Percentiles rank a stretch among this genome's conserved stretches.
phyloP scores from a whole-genome alignment of 2,329 filamentous ascomycete genomes.

The Diaporthe aspalathi region DNA sequence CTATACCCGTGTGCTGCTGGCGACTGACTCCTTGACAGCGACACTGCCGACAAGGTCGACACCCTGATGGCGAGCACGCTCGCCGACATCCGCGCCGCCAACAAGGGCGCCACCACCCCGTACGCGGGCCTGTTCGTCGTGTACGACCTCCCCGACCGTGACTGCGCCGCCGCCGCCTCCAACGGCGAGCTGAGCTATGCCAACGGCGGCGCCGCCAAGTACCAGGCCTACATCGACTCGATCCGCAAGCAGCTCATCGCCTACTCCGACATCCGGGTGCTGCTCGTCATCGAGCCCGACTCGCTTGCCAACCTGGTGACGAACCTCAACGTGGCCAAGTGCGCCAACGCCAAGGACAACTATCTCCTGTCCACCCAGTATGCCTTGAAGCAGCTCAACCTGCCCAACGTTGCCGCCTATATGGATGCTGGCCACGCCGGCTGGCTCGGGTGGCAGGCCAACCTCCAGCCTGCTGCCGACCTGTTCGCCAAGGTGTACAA shows the following conservation, averaged over 20 bases:
- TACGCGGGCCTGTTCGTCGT: constrained; percentile 46
- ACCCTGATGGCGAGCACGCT: constrained; percentile 58
- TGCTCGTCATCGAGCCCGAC: constrained; percentile 66
- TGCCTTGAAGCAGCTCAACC: constrained; percentile 62
- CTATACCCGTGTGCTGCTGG: neutral
- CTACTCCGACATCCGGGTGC: constrained; percentile 57
- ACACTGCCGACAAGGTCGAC: constrained; percentile 61
- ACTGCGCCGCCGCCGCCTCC: constrained; percentile 67
- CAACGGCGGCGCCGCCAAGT: constrained; percentile 62
- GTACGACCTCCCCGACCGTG: constrained; percentile 69
- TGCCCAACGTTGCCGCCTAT: constrained; percentile 69
- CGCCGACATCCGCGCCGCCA: constrained; percentile 48
- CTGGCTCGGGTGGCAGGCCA: constrained; percentile 69
- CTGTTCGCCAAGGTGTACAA: constrained; percentile 62
- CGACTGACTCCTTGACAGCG: constrained; percentile 47
- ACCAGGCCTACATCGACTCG: constrained; percentile 66
- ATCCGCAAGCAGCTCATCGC: constrained; percentile 55
- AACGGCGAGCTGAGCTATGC: constrained; percentile 67
- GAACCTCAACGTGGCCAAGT: constrained; percentile 64
- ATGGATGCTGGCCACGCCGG: constrained; percentile 68
- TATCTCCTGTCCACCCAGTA: constrained; percentile 64
- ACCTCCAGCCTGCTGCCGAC: constrained; percentile 60
- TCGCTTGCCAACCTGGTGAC: constrained; percentile 70
- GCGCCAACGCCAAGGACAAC: constrained; percentile 57
- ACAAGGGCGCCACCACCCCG: constrained; percentile 50